phyloP scores from a whole-genome alignment of 768 basidiomycete genomes.

The Amanita thiersii region DNA sequence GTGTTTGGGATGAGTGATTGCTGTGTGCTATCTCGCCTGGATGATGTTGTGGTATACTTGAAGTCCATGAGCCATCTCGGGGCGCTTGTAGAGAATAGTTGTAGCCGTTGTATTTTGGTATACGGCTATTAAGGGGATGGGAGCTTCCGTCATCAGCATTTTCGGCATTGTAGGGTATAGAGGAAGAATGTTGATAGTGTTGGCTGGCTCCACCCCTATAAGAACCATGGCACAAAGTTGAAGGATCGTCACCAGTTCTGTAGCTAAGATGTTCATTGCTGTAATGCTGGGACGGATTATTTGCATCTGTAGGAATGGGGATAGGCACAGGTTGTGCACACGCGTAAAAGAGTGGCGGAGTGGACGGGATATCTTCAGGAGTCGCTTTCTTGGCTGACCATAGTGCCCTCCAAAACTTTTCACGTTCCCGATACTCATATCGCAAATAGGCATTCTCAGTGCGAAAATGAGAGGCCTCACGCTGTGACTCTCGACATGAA shows the following conservation, averaged over 20 bases:
- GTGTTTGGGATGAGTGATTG: conserved; percentile 3
- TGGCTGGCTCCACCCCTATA: conserved; percentile 33
- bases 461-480: conserved; percentile 52
- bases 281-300: conserved; percentile 27
- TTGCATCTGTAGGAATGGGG: conserved; percentile 25
- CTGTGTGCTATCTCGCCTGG: conserved; percentile 30
- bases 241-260: conserved; percentile 35
- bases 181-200: conserved; percentile 41
- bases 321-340: conserved; percentile 21
- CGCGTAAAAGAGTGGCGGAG: conserved; percentile 26
- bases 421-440: conserved; percentile 61
- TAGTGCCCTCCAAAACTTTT: conserved; percentile 65
- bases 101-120: conserved; percentile 47
- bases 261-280: conserved; percentile 34
- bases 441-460: conserved; percentile 60
- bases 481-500: conserved; percentile 60
- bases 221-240: conserved; percentile 32
- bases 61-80: conserved; percentile 34
- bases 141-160: conserved; percentile 21
- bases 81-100: conserved; percentile 26
- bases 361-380: conserved; percentile 45
- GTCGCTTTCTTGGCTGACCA: conserved; percentile 58
- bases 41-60: conserved; percentile 39
- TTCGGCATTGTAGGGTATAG: conserved; percentile 27
- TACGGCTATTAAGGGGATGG: conserved; percentile 29